These are phyloP conservation scores for Allomyces arbusculus DNA, from an alignment of 192 early-diverging fungal genomes.

Conservation along the genomic window DNA sequence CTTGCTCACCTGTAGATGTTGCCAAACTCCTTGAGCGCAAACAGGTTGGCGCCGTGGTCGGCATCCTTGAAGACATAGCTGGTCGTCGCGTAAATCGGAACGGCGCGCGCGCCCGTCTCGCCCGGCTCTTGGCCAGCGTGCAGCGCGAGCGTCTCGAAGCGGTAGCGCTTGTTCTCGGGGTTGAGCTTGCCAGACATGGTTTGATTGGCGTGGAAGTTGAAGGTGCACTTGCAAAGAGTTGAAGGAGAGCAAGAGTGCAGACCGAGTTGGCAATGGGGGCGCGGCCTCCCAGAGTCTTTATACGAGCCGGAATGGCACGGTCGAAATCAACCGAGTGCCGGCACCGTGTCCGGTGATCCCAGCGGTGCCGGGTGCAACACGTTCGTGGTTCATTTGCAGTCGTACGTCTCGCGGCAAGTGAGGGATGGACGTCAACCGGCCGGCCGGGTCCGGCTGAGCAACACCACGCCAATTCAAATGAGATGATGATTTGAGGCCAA, in stretches of 20 bases:
- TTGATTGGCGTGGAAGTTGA: not conserved
- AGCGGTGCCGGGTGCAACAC: no score
- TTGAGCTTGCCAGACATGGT: not conserved
- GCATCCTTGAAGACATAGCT: constrained; percentile 67
- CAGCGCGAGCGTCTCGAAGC: constrained; percentile 79
- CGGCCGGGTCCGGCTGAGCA: no score
- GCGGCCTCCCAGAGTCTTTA: not conserved
- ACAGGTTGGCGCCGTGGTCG: constrained; percentile 61
- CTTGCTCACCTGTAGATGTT: constrained; percentile 61
- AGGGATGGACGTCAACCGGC: no score
- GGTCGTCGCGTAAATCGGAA: constrained; percentile 78
- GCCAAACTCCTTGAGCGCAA: constrained; percentile 48
- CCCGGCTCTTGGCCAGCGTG: constrained; percentile 63
- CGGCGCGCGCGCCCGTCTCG: constrained; percentile 57
- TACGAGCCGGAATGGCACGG: not conserved
- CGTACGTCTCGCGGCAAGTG: no score
- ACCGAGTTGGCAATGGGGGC: not conserved
- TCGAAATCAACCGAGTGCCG: no score
- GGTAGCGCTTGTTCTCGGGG: constrained; percentile 4
- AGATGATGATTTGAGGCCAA: no score
- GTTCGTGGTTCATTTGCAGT: no score
- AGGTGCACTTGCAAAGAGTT: not conserved
- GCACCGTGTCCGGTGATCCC: no score
- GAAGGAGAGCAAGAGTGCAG: not conserved
- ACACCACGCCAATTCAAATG: no score